Percentiles rank a stretch among this genome's conserved stretches.
Conservation (phyloP, 805 yeast species). For the Candida berthetii region DNA sequence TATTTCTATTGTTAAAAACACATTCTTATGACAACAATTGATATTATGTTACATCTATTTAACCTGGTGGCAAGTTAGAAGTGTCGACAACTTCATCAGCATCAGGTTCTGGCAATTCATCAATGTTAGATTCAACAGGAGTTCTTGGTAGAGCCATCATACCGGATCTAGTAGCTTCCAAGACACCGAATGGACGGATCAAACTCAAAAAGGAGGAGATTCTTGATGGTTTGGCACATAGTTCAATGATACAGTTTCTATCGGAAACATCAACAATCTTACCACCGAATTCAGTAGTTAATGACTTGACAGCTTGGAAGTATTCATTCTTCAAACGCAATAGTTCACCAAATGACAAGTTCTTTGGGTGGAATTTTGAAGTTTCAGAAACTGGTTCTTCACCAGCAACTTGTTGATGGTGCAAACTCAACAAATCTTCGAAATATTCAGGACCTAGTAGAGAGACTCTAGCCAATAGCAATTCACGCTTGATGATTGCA, state of each 20-base stretch:
- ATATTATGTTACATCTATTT: constrained; percentile 10
- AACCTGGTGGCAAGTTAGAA: constrained; percentile 94
- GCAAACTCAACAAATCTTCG: constrained; percentile 88
- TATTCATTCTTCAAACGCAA: constrained; percentile 91
- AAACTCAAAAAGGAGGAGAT: constrained; percentile 81
- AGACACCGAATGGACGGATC: constrained; percentile 91
- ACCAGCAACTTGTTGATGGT: constrained; percentile 33
- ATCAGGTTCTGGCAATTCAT: constrained; percentile 43
- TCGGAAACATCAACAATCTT: constrained; percentile 87
- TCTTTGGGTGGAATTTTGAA: constrained; percentile 73
- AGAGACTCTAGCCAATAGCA: constrained; percentile 86
- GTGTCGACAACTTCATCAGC: constrained; percentile 77
- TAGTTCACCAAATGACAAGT: constrained; percentile 85
- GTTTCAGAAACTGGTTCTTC: constrained; percentile 21
- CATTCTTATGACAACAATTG: background rate
- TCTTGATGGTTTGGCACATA: constrained; percentile 90
- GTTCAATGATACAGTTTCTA: constrained; percentile 89
- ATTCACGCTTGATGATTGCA: constrained; percentile 86
- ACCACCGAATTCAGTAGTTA: constrained; percentile 88
- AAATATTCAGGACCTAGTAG: constrained; percentile 97
- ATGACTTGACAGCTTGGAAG: constrained; percentile 73
- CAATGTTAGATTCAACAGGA: constrained; percentile 52
- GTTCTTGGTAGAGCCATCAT: constrained; percentile 99
- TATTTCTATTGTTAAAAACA: background rate
- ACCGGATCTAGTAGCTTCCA: constrained; percentile 96